Conservation (phyloP, 2,329 filamentous ascomycete genomes). For the Penicillium vulpinum region DNA sequence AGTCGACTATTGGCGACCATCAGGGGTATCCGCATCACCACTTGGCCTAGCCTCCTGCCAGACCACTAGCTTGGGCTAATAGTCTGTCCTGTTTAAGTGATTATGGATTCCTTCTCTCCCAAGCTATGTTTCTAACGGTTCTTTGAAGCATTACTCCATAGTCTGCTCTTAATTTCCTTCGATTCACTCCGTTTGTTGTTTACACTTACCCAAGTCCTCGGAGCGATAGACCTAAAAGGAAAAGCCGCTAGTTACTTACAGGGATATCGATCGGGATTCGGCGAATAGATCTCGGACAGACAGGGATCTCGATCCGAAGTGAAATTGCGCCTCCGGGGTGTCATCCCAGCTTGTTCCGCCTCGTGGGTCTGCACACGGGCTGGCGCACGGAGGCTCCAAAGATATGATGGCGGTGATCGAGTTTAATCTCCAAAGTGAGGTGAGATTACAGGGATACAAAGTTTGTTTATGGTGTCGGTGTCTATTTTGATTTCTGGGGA, state of each 20-base stretch:
- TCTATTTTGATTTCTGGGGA: not conserved
- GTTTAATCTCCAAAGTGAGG: constrained; percentile 6
- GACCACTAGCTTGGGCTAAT: constrained; percentile 22
- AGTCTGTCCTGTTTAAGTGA: not conserved
- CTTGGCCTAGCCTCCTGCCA: constrained; percentile 17
- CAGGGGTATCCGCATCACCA: constrained; percentile 16
- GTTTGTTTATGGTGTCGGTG: not conserved
- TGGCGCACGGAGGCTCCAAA: constrained; percentile 13
- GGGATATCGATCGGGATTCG: not conserved
- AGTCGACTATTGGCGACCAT: constrained; percentile 24
- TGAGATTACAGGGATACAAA: constrained; percentile 3
- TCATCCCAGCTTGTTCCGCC: constrained; percentile 12
- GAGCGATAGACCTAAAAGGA: not conserved
- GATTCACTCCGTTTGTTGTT: not conserved
- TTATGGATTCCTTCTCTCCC: not conserved
- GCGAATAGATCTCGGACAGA: constrained; percentile 1
- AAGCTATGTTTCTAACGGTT: not conserved
- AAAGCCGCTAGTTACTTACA: constrained; percentile 2
- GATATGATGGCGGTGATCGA: constrained; percentile 14
- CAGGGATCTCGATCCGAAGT: constrained; percentile 8
- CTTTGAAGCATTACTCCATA: not conserved
- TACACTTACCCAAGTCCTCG: not conserved
- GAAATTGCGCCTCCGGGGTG: constrained; percentile 10
- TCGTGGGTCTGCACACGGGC: constrained; percentile 21
- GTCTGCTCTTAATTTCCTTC: not conserved